phyloP scores from a whole-genome alignment of 345 rosid species.

The Capsella bursapastoris region DNA sequence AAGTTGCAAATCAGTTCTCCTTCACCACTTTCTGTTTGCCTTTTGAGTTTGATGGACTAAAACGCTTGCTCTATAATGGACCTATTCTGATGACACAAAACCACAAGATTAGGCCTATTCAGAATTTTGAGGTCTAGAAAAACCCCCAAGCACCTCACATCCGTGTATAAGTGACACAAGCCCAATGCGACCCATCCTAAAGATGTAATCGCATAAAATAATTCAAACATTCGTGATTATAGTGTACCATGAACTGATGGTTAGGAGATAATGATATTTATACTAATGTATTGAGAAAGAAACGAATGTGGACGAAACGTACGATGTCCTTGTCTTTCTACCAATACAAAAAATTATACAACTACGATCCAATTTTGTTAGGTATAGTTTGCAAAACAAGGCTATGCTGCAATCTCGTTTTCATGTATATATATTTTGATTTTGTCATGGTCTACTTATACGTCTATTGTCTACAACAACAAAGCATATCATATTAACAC shows the following conservation, averaged over 20 bases:
- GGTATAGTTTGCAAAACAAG: conserved; percentile 41
- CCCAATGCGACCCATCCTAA: neutral
- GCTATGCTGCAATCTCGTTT: conserved; percentile 32
- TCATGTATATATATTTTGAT: neutral
- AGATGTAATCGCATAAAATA: neutral
- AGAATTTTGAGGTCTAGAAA: neutral
- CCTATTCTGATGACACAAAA: neutral
- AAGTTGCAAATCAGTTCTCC: neutral
- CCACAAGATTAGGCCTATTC: conserved; percentile 8
- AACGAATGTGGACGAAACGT: conserved; percentile 15
- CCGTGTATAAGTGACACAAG: neutral
- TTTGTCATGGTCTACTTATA: conserved; percentile 4
- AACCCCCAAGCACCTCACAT: neutral
- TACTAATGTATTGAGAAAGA: conserved; percentile 8
- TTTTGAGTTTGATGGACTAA: neutral
- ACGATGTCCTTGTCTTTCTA: conserved; percentile 38
- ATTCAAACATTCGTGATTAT: neutral
- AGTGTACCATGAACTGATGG: neutral
- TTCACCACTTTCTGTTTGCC: neutral
- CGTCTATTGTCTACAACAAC: neutral
- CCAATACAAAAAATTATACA: conserved; percentile 34
- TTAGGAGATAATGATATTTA: neutral
- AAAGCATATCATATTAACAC: neutral
- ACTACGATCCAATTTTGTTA: conserved; percentile 28
- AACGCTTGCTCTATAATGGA: neutral